A percentile compares a stretch with the other conserved stretches of the same genome.
phyloP scores from a whole-genome alignment of 2,329 filamentous ascomycete genomes.

The Arthroderma sp. region DNA sequence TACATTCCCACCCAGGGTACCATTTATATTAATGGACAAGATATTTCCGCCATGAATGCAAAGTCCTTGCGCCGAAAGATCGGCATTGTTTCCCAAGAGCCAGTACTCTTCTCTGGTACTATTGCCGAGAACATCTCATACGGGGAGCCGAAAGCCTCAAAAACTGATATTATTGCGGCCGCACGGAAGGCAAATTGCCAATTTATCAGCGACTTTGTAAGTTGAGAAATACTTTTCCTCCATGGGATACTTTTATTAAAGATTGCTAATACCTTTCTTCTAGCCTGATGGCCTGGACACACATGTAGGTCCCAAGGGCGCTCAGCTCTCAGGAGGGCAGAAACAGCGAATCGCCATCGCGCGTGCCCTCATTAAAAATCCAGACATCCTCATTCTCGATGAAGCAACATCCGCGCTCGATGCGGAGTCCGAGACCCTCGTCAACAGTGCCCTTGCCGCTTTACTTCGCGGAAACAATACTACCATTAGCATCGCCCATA shows the following conservation, averaged over 20 bases:
- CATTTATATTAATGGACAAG: slow-evolving; percentile 71
- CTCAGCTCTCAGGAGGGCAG: slow-evolving; percentile 88
- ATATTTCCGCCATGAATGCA: slow-evolving; percentile 76
- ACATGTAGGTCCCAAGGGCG: slow-evolving; percentile 78
- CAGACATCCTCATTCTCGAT: slow-evolving; percentile 91
- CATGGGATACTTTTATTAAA: neutral
- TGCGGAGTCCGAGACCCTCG: slow-evolving; percentile 90
- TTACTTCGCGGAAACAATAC: slow-evolving; percentile 81
- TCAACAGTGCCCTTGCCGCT: slow-evolving; percentile 74
- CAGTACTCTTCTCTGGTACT: slow-evolving; percentile 72
- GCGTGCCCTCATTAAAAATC: slow-evolving; percentile 82
- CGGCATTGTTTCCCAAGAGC: slow-evolving; percentile 89
- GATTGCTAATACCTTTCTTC: slow-evolving; percentile 5
- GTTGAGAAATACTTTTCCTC: slow-evolving; percentile 17
- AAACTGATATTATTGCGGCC: slow-evolving; percentile 70
- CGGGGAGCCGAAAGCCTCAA: slow-evolving; percentile 64
- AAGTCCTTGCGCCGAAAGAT: slow-evolving; percentile 88
- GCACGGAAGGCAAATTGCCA: slow-evolving; percentile 88
- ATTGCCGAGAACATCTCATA: slow-evolving; percentile 82
- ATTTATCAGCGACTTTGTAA: slow-evolving; percentile 84
- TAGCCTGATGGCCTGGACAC: slow-evolving; percentile 87
- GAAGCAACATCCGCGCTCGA: slow-evolving; percentile 93
- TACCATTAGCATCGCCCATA: slow-evolving; percentile 93
- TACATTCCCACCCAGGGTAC: slow-evolving; percentile 67
- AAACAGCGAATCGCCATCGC: slow-evolving; percentile 98